A percentile compares a stretch with the other conserved stretches of the same genome.
Conservation (phyloP, 2,329 filamentous ascomycete genomes). For the Phialophora chinensis region DNA sequence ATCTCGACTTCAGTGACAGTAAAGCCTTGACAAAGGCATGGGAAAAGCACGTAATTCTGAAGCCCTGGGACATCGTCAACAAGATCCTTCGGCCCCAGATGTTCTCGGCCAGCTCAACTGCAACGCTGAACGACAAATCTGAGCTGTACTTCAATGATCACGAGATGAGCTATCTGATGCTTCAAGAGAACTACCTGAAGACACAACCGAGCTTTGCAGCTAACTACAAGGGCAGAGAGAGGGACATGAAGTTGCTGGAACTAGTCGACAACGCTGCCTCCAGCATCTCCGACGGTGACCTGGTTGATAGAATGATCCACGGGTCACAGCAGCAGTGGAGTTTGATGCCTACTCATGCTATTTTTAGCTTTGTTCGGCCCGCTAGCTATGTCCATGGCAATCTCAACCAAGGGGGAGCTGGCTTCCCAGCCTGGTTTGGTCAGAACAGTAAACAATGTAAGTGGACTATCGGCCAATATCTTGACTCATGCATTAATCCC, state of each 20-base stretch:
- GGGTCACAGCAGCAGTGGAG: constrained; percentile 98
- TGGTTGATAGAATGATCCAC: constrained; percentile 98
- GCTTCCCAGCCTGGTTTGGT: constrained; percentile 90
- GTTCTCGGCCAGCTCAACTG: constrained; percentile 81
- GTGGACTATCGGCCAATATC: constrained; percentile 26
- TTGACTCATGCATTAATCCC: constrained; percentile 32
- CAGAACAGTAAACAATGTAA: constrained; percentile 88
- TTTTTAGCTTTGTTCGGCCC: constrained; percentile 93
- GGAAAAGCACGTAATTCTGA: constrained; percentile 96
- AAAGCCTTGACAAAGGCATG: constrained; percentile 96
- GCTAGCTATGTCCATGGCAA: constrained; percentile 85
- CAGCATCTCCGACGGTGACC: constrained; percentile 95
- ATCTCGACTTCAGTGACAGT: constrained; percentile 75
- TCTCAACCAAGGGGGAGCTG: constrained; percentile 67
- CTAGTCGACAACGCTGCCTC: constrained; percentile 85
- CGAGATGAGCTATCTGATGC: constrained; percentile 95
- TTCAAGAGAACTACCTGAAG: constrained; percentile 95
- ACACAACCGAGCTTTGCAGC: constrained; percentile 74
- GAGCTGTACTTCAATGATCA: constrained; percentile 99
- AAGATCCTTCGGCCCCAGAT: constrained; percentile 89
- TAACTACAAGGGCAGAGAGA: constrained; percentile 69
- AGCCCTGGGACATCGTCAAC: constrained; percentile 96
- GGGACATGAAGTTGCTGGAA: constrained; percentile 81
- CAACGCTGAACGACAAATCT: constrained; percentile 94
- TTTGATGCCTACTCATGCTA: constrained; percentile 92